Evolutionary conservation across 176 grass and related monocot genomes (phyloP).

Genomic region (Zizania latifolia): DNA sequence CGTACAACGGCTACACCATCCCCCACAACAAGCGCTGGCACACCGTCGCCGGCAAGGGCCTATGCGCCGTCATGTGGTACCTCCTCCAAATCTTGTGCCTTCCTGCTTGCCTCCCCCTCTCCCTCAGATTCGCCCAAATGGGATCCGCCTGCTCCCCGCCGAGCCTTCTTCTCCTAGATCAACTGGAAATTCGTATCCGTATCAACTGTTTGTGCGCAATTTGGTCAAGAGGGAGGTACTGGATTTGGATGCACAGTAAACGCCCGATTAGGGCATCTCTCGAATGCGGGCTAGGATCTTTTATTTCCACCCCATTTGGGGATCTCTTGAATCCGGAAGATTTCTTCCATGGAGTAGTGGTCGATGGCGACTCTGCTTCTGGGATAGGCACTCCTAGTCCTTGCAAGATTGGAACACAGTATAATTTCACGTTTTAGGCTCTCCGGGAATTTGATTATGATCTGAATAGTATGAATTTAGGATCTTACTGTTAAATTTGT

Average conservation of each 20-base stretch:
- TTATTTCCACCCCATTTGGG: no score
- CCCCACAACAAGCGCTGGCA: constrained; percentile 87
- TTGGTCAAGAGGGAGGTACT: neutral
- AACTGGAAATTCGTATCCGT: no score
- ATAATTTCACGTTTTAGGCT: neutral
- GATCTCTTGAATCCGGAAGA: no score
- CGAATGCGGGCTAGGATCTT: neutral
- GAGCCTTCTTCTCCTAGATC: neutral
- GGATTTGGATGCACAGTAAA: neutral
- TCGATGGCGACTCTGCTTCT: no score
- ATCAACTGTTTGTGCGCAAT: neutral
- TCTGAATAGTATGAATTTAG: neutral
- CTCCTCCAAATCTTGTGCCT: neutral
- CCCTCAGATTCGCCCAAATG: no score
- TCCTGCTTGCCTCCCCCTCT: no score
- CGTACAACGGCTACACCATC: constrained; percentile 85
- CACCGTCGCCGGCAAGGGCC: constrained; percentile 71
- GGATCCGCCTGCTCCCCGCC: neutral
- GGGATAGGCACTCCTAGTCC: no score
- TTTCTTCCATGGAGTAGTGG: no score
- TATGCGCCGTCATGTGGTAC: constrained; percentile 96
- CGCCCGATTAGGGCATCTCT: neutral
- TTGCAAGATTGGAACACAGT: no score
- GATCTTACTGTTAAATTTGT: no score
- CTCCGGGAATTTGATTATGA: neutral